Base-by-base conservation (phyloP, 1,284 basidiomycete genomes). In the Cryptococcus wingfieldii region DNA sequence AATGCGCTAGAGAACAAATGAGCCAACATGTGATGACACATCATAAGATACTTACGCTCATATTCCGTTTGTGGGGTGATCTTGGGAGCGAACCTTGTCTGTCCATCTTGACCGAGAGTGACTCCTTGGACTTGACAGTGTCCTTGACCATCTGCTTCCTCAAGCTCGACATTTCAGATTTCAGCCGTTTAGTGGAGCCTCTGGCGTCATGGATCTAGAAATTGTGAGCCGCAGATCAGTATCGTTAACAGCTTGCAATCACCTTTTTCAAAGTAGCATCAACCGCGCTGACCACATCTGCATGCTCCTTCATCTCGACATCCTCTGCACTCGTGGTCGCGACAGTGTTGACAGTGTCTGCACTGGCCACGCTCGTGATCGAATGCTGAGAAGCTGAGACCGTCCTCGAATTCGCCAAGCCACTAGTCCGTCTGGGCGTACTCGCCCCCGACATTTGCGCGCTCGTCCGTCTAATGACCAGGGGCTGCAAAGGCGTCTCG, bases 61-160 rank as follows among this genome's bases (percentile, higher is more conserved):
- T 76, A 50, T 78, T 71, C 3, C 76, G 62, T 54, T 68, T 68
- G 19, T 75, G 72, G 1, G 78, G 78, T 3, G 77, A 79, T 8
- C 78, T 64, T 4, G 77, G 72, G 25, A 80, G 42, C 6, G 66
- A 65, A 2, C 56, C 43, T 34, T 60, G 57, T 3, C 58, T 44
- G 19, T 69, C 65, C 5, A 65, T 19, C 12, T 54, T 41, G 8
- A 52, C 50, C 9, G 46, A 49, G 16, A 60, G 31, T 10, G 23
- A 27, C 5, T 58, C 56, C 53, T 51, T 59, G 8, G 52, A 53
- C 41, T 53, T 55, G 45, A 23, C 16, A 2, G 43, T 28, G 18
- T 65, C 68, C 19, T 50, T 60, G 27, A 38, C 47, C 9, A 66
- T 55, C 46, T 68, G 64, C 50, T 65, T 69, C 31, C 63, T 51